These are phyloP conservation scores for Termitomyces sp. DNA, from an alignment of 768 basidiomycete genomes.

Conservation along the genomic window DNA sequence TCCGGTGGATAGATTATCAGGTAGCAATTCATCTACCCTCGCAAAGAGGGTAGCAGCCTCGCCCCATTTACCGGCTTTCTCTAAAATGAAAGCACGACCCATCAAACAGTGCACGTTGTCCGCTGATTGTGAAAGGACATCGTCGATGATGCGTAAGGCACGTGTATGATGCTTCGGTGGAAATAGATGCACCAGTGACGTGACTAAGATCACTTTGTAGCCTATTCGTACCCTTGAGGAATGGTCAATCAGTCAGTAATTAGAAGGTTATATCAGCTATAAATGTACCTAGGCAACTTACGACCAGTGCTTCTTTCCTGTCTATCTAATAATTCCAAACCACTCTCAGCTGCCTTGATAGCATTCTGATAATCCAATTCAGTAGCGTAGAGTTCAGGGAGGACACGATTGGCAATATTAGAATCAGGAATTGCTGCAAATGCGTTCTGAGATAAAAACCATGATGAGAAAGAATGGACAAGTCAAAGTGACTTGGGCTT, in stretches of 20 bases:
- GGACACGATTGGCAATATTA: slow-evolving; percentile 61
- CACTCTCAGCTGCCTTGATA: slow-evolving; percentile 66
- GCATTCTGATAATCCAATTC: slow-evolving; percentile 74
- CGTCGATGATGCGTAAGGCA: slow-evolving; percentile 69
- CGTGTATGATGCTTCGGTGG: slow-evolving; percentile 87
- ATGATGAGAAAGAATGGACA: neutral
- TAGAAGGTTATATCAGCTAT: neutral
- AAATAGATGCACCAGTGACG: slow-evolving; percentile 76
- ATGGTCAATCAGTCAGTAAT: neutral
- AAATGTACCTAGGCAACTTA: slow-evolving; percentile 41
- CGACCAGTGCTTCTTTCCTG: slow-evolving; percentile 56
- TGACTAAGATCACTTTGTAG: slow-evolving; percentile 68
- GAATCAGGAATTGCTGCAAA: slow-evolving; percentile 47
- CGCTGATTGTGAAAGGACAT: slow-evolving; percentile 60
- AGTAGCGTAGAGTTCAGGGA: slow-evolving; percentile 57
- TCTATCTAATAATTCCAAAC: slow-evolving; percentile 49
- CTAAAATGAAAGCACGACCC: slow-evolving; percentile 68
- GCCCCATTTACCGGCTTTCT: slow-evolving; percentile 59
- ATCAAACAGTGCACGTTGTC: slow-evolving; percentile 63
- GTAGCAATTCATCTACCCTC: slow-evolving; percentile 43
- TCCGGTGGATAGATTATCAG: slow-evolving; percentile 39
- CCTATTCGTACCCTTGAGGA: slow-evolving; percentile 53
- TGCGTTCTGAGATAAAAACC: slow-evolving; percentile 38
- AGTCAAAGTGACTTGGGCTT: slow-evolving; percentile 17
- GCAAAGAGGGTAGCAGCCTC: slow-evolving; percentile 63